Conservation (phyloP, 2,329 filamentous ascomycete species). For the Paraphoma chrysanthemicola region DNA sequence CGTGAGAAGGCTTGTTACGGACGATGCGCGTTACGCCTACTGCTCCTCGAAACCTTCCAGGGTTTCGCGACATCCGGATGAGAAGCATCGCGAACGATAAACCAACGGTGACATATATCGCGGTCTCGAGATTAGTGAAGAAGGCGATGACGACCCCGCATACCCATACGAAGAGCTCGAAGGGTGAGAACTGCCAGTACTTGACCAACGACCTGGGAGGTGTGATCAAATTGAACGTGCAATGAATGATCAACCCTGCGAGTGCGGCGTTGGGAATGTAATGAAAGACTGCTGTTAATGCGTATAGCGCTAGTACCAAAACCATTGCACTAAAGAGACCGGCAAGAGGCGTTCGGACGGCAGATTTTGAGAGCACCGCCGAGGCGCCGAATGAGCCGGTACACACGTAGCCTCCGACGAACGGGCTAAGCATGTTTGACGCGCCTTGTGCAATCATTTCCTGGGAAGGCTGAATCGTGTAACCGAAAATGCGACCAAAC, state of each 20-base stretch:
- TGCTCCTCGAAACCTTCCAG: conserved; percentile 30
- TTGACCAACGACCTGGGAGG: conserved; percentile 87
- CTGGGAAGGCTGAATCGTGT: conserved; percentile 89
- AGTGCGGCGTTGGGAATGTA: conserved; percentile 85
- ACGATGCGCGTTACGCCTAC: conserved; percentile 25
- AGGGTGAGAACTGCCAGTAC: conserved; percentile 88
- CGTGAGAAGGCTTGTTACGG: conserved; percentile 60
- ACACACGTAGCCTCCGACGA: conserved; percentile 85
- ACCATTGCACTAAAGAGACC: conserved; percentile 84
- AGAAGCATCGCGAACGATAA: conserved; percentile 79
- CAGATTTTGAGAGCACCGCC: conserved; percentile 93
- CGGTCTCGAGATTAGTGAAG: conserved; percentile 84
- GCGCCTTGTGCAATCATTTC: conserved; percentile 92
- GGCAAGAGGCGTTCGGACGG: conserved; percentile 85
- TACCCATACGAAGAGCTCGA: conserved; percentile 90
- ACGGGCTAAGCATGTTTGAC: conserved; percentile 84
- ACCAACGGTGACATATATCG: conserved; percentile 83
- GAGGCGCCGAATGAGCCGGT: conserved; percentile 94
- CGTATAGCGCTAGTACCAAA: conserved; percentile 86
- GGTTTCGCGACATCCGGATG: conserved; percentile 62
- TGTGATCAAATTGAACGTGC: conserved; percentile 87
- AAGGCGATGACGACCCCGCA: conserved; percentile 85
- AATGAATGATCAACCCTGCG: conserved; percentile 89
- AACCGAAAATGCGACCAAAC: conserved; percentile 91
- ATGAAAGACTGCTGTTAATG: conserved; percentile 83